These are phyloP conservation scores for Podospora comata DNA, from an alignment of 495 filamentous ascomycete species.

Conservation along the genomic window DNA sequence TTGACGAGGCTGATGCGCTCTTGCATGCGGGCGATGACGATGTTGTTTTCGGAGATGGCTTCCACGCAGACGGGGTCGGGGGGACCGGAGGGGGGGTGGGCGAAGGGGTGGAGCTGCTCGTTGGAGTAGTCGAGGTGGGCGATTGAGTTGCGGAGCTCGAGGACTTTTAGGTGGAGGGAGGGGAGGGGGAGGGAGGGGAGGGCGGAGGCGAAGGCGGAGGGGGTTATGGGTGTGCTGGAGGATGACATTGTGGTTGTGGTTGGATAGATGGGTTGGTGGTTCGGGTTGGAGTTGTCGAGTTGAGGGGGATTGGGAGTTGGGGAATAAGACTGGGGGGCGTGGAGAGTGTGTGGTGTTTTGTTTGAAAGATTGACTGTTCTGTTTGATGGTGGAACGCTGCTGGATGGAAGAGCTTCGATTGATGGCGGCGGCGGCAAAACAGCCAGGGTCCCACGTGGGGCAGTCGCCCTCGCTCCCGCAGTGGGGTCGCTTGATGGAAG, in stretches of 20 bases:
- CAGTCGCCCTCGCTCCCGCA: neutral
- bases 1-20: conserved; percentile 66
- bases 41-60: conserved; percentile 71
- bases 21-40: conserved; percentile 69
- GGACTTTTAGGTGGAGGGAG: conserved; percentile 71
- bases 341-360: neutral
- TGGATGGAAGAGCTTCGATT: neutral
- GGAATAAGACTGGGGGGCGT: neutral
- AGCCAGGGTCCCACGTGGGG: neutral
- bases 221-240: conserved; percentile 54
- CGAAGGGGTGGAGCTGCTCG: conserved; percentile 63
- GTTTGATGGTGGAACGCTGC: neutral
- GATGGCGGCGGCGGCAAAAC: neutral
- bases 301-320: neutral
- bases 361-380: neutral
- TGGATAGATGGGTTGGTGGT: neutral
- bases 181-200: conserved; percentile 68
- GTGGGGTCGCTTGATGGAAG: neutral
- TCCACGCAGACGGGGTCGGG: conserved; percentile 65
- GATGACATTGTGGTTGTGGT: conserved; percentile 41
- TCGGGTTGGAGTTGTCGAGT: neutral
- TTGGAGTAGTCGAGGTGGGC: conserved; percentile 79
- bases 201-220: conserved; percentile 65
- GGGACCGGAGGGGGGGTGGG: conserved; percentile 18
- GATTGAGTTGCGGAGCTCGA: conserved; percentile 79